Evolutionary conservation across 768 basidiomycete genomes (phyloP).

Genomic region (Boletus fagicola): DNA sequence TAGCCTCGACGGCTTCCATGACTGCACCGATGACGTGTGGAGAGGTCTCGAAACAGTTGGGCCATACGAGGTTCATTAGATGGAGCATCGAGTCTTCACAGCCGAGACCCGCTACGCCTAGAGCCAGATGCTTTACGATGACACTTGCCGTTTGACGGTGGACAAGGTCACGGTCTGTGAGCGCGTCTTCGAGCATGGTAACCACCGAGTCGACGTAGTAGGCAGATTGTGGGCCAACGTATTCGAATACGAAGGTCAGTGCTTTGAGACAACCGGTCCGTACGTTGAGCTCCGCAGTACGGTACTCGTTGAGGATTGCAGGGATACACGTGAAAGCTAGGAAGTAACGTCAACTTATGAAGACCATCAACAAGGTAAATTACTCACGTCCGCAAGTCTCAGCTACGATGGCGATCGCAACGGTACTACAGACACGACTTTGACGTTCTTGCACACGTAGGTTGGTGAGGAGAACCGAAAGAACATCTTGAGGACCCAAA

Average conservation of each 20-base stretch:
- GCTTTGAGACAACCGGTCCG: slow-evolving; percentile 99
- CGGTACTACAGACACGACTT: slow-evolving; percentile 96
- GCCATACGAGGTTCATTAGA: slow-evolving; percentile 98
- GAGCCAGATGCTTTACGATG: slow-evolving; percentile 96
- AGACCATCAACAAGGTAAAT: background rate
- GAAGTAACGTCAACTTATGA: slow-evolving; percentile 12
- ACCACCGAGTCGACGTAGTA: slow-evolving; percentile 98
- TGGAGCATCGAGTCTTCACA: slow-evolving; percentile 99
- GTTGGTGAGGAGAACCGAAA: slow-evolving; percentile 94
- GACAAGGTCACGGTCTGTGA: slow-evolving; percentile 97
- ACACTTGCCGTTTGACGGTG: slow-evolving; percentile 98
- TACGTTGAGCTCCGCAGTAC: slow-evolving; percentile 97
- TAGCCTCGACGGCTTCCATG: slow-evolving; percentile 97
- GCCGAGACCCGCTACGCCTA: slow-evolving; percentile 95
- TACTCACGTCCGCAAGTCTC: slow-evolving; percentile 80
- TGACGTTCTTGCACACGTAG: slow-evolving; percentile 98
- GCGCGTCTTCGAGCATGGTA: slow-evolving; percentile 96
- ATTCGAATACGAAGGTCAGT: slow-evolving; percentile 98
- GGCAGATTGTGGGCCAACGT: slow-evolving; percentile 93
- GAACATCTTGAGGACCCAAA: slow-evolving; percentile 97
- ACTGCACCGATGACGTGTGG: slow-evolving; percentile 98
- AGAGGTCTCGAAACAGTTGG: slow-evolving; percentile 97
- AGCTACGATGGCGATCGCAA: slow-evolving; percentile 94
- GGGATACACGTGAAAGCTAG: slow-evolving; percentile 97
- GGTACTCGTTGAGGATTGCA: slow-evolving; percentile 97